phyloP scores from a whole-genome alignment of 306 rosid species.

The Cicer pinnatifidum region DNA sequence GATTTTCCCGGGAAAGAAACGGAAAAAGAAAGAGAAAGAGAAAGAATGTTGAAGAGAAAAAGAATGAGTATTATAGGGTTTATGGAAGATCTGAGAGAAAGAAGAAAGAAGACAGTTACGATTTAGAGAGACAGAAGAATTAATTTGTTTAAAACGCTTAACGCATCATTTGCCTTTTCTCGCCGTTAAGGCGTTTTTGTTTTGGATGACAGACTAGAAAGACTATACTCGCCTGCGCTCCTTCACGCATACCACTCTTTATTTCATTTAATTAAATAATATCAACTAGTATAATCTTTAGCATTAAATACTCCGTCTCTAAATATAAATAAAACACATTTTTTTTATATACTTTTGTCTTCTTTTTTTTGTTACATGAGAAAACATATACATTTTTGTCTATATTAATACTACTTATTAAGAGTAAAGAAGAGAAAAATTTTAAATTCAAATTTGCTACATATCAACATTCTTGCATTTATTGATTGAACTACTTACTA shows the following conservation, averaged over 20 bases:
- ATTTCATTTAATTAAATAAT: neutral
- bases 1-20: constrained; percentile 44
- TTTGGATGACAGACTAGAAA: neutral
- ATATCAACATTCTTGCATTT: too few species aligned
- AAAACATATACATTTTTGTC: too few species aligned
- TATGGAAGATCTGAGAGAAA: constrained; percentile 66
- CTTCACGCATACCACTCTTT: neutral
- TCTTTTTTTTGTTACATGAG: too few species aligned
- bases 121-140: neutral
- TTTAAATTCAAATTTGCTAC: too few species aligned
- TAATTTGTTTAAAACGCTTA: neutral
- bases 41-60: constrained; percentile 43
- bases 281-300: too few species aligned
- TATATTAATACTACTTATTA: too few species aligned
- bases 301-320: too few species aligned
- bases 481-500: too few species aligned
- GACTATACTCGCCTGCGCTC: neutral
- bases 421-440: too few species aligned
- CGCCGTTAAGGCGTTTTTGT: constrained; percentile 38
- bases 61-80: constrained; percentile 38
- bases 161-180: neutral
- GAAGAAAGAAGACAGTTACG: constrained; percentile 51
- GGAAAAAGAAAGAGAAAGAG: constrained; percentile 40
- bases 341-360: too few species aligned
- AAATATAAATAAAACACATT: too few species aligned